A percentile compares a stretch with the other conserved stretches of the same genome.
These are phyloP conservation scores for Russula virescens DNA, from an alignment of 768 basidiomycete genomes.

Conservation along the genomic window DNA sequence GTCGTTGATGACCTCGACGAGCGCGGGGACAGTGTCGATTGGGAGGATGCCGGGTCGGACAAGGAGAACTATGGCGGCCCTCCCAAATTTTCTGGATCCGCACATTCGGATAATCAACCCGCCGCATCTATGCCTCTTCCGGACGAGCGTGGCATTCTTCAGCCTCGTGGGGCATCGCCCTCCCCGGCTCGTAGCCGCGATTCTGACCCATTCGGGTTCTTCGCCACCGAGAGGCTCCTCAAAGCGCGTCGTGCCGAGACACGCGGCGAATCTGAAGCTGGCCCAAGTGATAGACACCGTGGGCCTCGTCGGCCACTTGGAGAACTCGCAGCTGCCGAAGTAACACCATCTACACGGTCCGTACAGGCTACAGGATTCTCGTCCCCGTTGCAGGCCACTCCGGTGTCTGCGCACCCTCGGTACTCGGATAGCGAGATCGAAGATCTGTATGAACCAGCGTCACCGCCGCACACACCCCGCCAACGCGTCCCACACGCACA, in stretches of 20 bases:
- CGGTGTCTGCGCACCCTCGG: conserved; percentile 1
- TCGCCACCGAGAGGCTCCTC: conserved; percentile 22
- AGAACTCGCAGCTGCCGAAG: conserved; percentile 8
- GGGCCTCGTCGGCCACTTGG: conserved; percentile 19
- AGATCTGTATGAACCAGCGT: conserved; percentile 22
- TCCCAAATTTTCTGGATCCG: conserved; percentile 4
- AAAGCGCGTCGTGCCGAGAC: conserved; percentile 17
- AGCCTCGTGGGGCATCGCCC: conserved; percentile 11
- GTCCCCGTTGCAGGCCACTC: not conserved
- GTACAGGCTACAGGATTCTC: not conserved
- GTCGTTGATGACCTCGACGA: conserved; percentile 17
- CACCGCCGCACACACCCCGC: conserved; percentile 15
- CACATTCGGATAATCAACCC: not conserved
- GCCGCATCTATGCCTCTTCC: not conserved
- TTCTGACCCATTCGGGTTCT: conserved; percentile 24
- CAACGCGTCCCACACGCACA: conserved; percentile 15
- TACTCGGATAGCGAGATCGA: conserved; percentile 25
- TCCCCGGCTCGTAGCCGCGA: conserved; percentile 11
- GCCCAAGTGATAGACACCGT: conserved; percentile 8
- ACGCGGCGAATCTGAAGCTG: not conserved
- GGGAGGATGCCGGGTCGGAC: conserved; percentile 23
- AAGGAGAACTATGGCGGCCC: conserved; percentile 19
- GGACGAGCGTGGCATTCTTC: conserved; percentile 23
- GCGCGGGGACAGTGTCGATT: conserved; percentile 16
- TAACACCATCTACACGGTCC: not conserved